Evolutionary conservation across 2,329 filamentous ascomycete species (phyloP).

Genomic region (Cercospora berteroae): DNA sequence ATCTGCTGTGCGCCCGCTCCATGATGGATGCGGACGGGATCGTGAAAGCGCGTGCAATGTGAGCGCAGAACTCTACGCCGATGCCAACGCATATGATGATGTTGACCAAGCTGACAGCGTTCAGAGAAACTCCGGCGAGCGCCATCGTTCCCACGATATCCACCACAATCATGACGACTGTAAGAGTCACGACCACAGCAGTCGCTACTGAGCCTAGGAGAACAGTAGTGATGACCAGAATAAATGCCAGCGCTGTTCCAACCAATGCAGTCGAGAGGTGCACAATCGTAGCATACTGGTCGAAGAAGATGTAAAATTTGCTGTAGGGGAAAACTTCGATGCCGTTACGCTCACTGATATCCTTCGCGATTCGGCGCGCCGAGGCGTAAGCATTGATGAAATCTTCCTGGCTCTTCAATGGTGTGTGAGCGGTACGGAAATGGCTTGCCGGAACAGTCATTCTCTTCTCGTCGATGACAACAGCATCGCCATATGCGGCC

Average conservation of each 20-base stretch:
- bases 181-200: conserved; percentile 75
- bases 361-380: conserved; percentile 80
- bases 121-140: conserved; percentile 80
- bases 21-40: conserved; percentile 83
- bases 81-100: conserved; percentile 97
- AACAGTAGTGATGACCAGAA: conserved; percentile 74
- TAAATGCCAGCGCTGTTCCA: conserved; percentile 78
- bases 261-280: conserved; percentile 75
- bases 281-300: conserved; percentile 88
- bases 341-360: conserved; percentile 70
- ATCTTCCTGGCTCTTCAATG: conserved; percentile 81
- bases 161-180: conserved; percentile 87
- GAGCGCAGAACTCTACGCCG: conserved; percentile 93
- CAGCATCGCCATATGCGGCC: conserved; percentile 79
- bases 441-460: conserved; percentile 76
- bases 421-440: conserved; percentile 87
- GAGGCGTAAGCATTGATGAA: conserved; percentile 90
- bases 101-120: conserved; percentile 93
- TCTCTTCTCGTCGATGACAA: conserved; percentile 70
- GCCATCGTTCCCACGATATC: conserved; percentile 97
- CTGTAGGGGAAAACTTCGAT: conserved; percentile 93
- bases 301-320: conserved; percentile 98
- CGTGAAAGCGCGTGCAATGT: conserved; percentile 92
- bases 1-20: conserved; percentile 71
- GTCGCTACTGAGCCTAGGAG: conserved; percentile 83